Base-by-base conservation (phyloP, 2,329 filamentous ascomycete species). In the Fusarium lyarnte region DNA sequence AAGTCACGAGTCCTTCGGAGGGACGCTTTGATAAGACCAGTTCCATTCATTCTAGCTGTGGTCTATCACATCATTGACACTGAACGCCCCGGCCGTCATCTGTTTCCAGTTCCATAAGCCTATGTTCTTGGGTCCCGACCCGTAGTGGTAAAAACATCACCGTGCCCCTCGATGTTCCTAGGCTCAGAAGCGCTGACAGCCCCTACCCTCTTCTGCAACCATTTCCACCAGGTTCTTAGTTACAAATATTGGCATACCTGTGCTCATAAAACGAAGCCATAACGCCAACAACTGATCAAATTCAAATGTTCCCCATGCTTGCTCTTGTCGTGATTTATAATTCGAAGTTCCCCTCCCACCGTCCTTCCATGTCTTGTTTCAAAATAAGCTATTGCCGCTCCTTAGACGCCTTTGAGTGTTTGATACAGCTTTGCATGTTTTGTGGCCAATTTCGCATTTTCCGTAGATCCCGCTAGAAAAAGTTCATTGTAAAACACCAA, bases 1-100 rank as follows among this genome's bases (percentile, higher is more conserved):
- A 51, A 57, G 27, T 23, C 38, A 35, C 31, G 8, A n/a, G 21
- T 23, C 39, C 27, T 55, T 31, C 16, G 8, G 25, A 19, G 25
- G 38, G n/a, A 66, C 29, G n/a, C 31, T 14, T 19, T 35, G 51
- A 58, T 60, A 42, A 58, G 59, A 66, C 53, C 67, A 60, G 25
- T 72, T 53, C 43, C 61, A 60, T 73, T 73, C 71, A 74, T 72
- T 74, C 71, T 74, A 74, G 59, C 54, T 66, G 23, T 63, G 55
- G 47, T 67, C 58, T 69, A 53, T 58, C 55, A 69, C 36, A 45
- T 54, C 60, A 38, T 57, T 16, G 27, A 25, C 57, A 25, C 33
- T 36, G 52, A 65, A 69, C 38, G 42, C 58, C 55, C 58, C 38
- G 38, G 17, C 51, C 36, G 27, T 54, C 53, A 17, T 52, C 19